Evolutionary conservation across 495 filamentous ascomycete species (phyloP), one percentile per base, ranked within the genome.

Genomic region (Aspergillus incahuasiensis): DNA sequence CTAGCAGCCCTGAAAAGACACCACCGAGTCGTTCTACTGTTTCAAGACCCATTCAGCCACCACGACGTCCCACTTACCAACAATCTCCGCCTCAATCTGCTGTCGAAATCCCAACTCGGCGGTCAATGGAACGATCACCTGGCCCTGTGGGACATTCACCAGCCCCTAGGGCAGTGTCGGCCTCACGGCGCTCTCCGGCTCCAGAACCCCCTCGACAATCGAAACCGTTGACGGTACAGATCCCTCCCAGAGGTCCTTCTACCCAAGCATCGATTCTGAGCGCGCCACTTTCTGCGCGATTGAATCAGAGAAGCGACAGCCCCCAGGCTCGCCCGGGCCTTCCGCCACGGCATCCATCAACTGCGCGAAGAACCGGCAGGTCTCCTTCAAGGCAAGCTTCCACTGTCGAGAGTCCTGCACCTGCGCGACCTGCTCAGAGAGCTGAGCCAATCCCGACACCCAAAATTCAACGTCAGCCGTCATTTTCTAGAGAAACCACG

Each of bases 1-100:
- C 92, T 13, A 86, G 84, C 52, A 95, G 86, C 60, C 82, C 84
- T 13, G 86, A 83, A 49, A 88, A 82, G 47, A 68, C 76, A 6
- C 47, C 69, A 1, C 24, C 64, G 9, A 70, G 65, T 48, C 58
- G 56, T 1, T 15, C 53, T 5, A 57, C 65, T 6, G 19, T 59
- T 13, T 43, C 34, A 11, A 65, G 60, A 50, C 35, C 54, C 12
- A 32, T 56, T 6, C 46, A 42, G 30, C 20, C 56, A 34, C 39
- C 51, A 18, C 59, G 48, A 18, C 59, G 48, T 3, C 59, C 63
- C 13, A 44, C 52, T 4, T 55, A 58, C 30, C 63, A 65, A 8
- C 58, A 55, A 15, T 60, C 58, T 18, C 58, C 58, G 7, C 46
- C 48, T 5, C 62, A 25, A 13, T 25, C 70, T 42, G 22, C 38